phyloP scores from a whole-genome alignment of 352 stramenopile genomes.

The Thraustochytrium sp. region DNA sequence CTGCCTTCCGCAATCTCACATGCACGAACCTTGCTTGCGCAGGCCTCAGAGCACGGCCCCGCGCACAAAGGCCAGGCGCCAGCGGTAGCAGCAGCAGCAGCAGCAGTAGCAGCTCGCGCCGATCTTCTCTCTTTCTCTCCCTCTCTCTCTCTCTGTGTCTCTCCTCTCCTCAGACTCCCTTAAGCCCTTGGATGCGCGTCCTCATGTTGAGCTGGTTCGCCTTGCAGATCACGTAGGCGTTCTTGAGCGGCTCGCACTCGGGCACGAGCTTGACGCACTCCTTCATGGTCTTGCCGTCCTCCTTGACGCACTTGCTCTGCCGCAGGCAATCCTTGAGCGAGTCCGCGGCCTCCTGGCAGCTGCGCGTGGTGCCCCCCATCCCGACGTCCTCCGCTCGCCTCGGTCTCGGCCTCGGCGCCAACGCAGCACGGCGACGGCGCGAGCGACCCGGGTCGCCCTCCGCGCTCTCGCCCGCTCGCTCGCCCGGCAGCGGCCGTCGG shows the following conservation, averaged over 20 bases:
- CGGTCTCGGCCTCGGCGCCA: no score
- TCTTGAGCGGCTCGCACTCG: slow-evolving; percentile 28
- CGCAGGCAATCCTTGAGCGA: slow-evolving; percentile 19
- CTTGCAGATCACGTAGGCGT: slow-evolving; percentile 40
- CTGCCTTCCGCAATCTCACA: no score
- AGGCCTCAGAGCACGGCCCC: no score
- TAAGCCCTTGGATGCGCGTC: slow-evolving; percentile 20
- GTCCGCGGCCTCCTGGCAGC: slow-evolving; percentile 38
- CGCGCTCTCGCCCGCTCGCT: no score
- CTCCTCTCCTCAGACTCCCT: neutral
- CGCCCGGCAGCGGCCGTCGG: no score
- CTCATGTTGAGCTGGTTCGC: slow-evolving; percentile 26
- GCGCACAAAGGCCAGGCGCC: no score
- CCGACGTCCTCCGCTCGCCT: neutral
- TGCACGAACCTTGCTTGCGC: no score
- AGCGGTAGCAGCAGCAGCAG: neutral
- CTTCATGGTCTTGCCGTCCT: slow-evolving; percentile 23
- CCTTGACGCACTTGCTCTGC: slow-evolving; percentile 33
- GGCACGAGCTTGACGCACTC: slow-evolving; percentile 26
- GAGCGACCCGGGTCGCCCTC: no score
- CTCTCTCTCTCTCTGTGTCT: no score
- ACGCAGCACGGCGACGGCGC: no score
- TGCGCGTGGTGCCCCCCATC: neutral
- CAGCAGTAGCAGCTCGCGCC: no score
- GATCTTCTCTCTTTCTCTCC: no score